Percentiles rank a stretch among this genome's conserved stretches.
phyloP scores from a whole-genome alignment of 2,329 filamentous ascomycete species.

The Tolypocladium tundrense region DNA sequence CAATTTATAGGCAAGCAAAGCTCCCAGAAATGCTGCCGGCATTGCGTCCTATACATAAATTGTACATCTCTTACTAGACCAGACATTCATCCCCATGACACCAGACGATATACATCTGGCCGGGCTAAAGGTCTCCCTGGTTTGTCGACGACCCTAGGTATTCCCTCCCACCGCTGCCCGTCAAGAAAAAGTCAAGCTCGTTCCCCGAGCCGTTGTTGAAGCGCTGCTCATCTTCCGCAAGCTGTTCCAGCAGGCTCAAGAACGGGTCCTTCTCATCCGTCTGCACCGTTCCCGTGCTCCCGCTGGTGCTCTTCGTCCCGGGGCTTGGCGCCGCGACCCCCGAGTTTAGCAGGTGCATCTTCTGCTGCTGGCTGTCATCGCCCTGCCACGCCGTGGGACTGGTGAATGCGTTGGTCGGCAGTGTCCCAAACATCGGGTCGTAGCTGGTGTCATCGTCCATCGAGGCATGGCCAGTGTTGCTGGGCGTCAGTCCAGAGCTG shows the following conservation, averaged over 20 bases:
- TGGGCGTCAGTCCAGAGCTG: constrained; percentile 17
- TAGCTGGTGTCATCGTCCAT: constrained; percentile 27
- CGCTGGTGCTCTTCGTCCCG: constrained; percentile 37
- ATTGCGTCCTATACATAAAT: background rate
- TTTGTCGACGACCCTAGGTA: background rate
- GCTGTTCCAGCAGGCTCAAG: constrained; percentile 65
- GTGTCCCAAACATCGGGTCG: constrained; percentile 50
- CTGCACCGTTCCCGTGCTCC: constrained; percentile 35
- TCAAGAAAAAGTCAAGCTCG: constrained; percentile 70
- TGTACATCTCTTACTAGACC: background rate
- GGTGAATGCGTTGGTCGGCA: constrained; percentile 42
- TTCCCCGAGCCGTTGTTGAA: constrained; percentile 52
- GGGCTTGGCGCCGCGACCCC: constrained; percentile 25
- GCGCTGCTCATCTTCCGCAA: constrained; percentile 67
- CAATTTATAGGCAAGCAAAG: background rate
- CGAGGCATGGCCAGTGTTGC: constrained; percentile 14
- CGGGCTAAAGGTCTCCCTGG: no score
- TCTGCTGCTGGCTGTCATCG: constrained; percentile 20
- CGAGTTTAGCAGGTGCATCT: constrained; percentile 9
- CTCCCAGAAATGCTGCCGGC: background rate
- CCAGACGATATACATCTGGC: no score
- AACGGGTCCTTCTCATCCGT: constrained; percentile 72
- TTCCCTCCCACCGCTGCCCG: background rate
- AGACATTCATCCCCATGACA: background rate
- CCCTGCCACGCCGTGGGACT: constrained; percentile 41